Conservation (phyloP, 306 rosid genomes). For the Begonia fuchsioides region DNA sequence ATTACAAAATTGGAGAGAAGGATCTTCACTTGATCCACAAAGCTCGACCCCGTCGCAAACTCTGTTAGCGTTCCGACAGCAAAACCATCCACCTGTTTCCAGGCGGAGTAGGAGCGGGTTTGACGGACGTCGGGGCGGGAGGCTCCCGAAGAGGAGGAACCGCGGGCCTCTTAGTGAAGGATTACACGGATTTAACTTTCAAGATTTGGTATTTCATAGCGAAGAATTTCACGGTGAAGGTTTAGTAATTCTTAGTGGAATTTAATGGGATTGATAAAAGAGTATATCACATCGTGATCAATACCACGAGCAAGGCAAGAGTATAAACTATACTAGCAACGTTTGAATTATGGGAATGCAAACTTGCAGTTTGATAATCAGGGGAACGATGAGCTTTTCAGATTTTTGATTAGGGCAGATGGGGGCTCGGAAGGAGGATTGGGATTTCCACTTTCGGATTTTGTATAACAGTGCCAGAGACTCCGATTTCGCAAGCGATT, state of each 20-base stretch:
- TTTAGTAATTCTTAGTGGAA: too few species aligned
- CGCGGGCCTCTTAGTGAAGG: too few species aligned
- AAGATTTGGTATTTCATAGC: too few species aligned
- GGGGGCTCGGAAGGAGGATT: conserved; percentile 35
- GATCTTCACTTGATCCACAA: conserved; percentile 96
- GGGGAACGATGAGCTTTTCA: too few species aligned
- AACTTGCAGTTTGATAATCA: too few species aligned
- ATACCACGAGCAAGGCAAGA: too few species aligned
- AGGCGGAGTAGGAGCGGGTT: conserved; percentile 26
- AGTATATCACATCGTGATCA: too few species aligned
- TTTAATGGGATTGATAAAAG: too few species aligned
- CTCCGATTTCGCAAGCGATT: conserved; percentile 62
- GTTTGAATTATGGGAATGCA: too few species aligned
- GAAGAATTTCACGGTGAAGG: too few species aligned
- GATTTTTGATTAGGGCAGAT: conserved; percentile 12
- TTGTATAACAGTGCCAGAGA: conserved; percentile 60
- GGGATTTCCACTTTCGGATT: conserved; percentile 74
- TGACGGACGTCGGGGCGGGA: conserved; percentile 18
- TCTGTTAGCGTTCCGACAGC: conserved; percentile 91
- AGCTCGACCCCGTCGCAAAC: conserved; percentile 89
- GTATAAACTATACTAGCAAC: too few species aligned
- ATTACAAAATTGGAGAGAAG: conserved; percentile 94
- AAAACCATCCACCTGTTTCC: conserved; percentile 88
- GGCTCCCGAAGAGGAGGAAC: conserved; percentile 54
- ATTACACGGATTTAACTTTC: too few species aligned